Base-by-base conservation (phyloP, 176 grass and related monocot species). In the Melocanna baccifera region DNA sequence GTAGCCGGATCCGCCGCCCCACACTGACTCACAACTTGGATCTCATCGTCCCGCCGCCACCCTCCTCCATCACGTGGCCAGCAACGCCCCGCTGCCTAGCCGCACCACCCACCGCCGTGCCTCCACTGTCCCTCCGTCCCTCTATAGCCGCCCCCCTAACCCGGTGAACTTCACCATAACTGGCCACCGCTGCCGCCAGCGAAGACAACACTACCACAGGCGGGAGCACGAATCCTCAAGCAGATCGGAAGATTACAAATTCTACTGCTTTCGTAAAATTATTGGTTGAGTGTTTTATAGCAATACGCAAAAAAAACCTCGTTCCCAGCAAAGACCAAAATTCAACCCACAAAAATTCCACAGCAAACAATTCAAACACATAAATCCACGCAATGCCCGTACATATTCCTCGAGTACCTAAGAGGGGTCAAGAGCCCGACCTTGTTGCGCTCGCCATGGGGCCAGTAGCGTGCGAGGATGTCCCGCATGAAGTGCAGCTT, bases 391-490 rank as follows among this genome's bases (percentile, higher is more conserved):
- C 48, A 46, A 69, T 40, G 29, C 0, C 26, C 61, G 43, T 69
- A 69, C 7, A 37, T 25, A 61, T 80, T 32, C n/a, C 42, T 46
- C 32, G 51, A 62, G 78, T 25, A 64, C 18, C 18, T 67, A 71
- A 19, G 62, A 78, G 65, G 37, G 36, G 69, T 80, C 26, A 18
- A 66, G 55, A 81, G 15, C 6, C 13, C 68, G 62, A 92, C 92
- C 89, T 91, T 91, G 87, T 84, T 89, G 28, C 92, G 89, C 82
- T 94, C 92, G 45, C 89, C 89, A 48, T 90, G 89, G 8, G 92
- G 92, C 92, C 90, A 94, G 82, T 94, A 94, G 50, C 87, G 89
- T 29, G 73, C 23, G 29, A 94, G 92, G 67, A 94, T 83, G 53
- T 91, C 92, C 48, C 80, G 58, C 92, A 94, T 92, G 73, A 89